These are phyloP conservation scores for Chlorella sp. DNA, from an alignment of 139 green algal genomes.

Conservation along the genomic window DNA sequence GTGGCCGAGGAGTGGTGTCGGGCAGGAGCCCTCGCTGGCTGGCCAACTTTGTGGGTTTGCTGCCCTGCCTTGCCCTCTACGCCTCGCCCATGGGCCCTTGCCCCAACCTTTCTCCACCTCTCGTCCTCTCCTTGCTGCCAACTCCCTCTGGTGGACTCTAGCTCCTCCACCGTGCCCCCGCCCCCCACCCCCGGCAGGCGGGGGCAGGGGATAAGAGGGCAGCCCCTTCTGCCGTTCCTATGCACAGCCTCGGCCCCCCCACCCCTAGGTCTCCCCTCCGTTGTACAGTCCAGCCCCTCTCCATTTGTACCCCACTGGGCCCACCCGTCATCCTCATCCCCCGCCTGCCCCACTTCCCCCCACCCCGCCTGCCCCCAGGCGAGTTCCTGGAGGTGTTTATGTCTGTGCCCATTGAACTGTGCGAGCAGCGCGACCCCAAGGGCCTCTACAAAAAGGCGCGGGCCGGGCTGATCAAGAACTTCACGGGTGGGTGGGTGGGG, in stretches of 20 bases:
- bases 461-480: constrained; percentile 92
- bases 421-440: constrained; percentile 95
- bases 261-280: not conserved
- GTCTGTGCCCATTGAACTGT: constrained; percentile 91
- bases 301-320: not conserved
- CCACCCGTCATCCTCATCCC: not conserved
- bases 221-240: no score
- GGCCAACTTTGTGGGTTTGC: no score
- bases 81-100: not conserved
- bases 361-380: constrained; percentile 26
- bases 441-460: constrained; percentile 96
- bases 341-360: not conserved
- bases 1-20: no score
- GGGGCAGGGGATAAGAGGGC: no score
- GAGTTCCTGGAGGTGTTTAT: constrained; percentile 95
- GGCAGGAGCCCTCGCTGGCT: no score
- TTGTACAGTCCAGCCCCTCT: no score
- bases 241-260: not conserved
- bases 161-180: not conserved
- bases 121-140: not conserved
- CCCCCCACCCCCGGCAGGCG: not conserved
- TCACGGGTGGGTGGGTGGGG: constrained; percentile 72
- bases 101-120: not conserved
- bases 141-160: no score
- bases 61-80: not conserved